Evolutionary conservation across 2,329 filamentous ascomycete species (phyloP), one percentile per base, ranked within the genome.

Genomic region (Botrytis medusae): DNA sequence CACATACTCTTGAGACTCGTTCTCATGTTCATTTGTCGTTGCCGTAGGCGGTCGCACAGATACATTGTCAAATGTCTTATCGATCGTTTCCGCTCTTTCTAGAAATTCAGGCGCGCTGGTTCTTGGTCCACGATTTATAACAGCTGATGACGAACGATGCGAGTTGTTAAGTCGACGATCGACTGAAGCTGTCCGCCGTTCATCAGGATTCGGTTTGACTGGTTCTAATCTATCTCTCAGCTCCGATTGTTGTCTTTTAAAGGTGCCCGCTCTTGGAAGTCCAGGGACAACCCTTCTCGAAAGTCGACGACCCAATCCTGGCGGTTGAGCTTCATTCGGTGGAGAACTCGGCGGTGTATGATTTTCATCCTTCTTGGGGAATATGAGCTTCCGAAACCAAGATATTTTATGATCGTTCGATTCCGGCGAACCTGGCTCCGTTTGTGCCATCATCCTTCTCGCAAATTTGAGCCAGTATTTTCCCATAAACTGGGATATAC

Each of bases 221-320:
- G 92, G 90, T 74, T 91, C 86, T 71, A 97, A 85, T 79, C 90
- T 91, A 77, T 92, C 89, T 77, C 94, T 88, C 75, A 89, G 87
- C 82, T 97, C 95, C 42, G 93, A 95, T 80, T 92, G 88, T 81
- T 95, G 93, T 78, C 94, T 89, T 82, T 91, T 92, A 83, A 97
- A 94, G 0, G 93, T 97, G 78, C 91, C 89, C 7, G 90, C 86
- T 67, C 93, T 89, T 57, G 94, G 93, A 54, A 97, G 84, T 25
- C 92, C 91, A 29, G 94, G 92, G 25, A 95, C 89, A n/a, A 94
- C 93, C 79, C 87, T 90, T 77, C 89, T 74, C 9, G 80, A 82
- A 25, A 81, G 48, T 69, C 79, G 76, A 61, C 79, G 79, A 51
- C 76, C 79, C 42, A 81, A 72, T 14, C 79, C 77, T 51, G 79